phyloP scores from a whole-genome alignment of 768 basidiomycete genomes.

The Lactarius trivialis region DNA sequence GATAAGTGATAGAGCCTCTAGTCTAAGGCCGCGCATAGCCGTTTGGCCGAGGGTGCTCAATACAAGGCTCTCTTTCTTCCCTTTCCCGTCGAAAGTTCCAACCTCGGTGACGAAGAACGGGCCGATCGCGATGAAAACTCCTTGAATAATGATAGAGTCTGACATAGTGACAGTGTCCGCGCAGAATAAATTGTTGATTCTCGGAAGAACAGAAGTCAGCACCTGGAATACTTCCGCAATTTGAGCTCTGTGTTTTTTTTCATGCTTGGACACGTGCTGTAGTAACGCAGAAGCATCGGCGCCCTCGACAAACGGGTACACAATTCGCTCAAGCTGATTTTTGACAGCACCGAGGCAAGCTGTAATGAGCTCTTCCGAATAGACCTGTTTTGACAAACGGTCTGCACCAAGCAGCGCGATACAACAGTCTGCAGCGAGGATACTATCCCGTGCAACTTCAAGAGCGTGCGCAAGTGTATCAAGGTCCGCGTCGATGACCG shows the following conservation, averaged over 20 bases:
- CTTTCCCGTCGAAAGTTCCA: slow-evolving; percentile 47
- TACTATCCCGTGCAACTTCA: slow-evolving; percentile 62
- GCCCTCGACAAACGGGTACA: slow-evolving; percentile 85
- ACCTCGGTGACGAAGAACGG: slow-evolving; percentile 88
- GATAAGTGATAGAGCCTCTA: slow-evolving; percentile 79
- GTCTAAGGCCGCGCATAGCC: slow-evolving; percentile 72
- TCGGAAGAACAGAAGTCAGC: slow-evolving; percentile 62
- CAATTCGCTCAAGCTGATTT: slow-evolving; percentile 66
- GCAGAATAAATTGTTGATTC: slow-evolving; percentile 66
- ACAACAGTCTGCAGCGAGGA: slow-evolving; percentile 78
- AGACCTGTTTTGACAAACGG: slow-evolving; percentile 84
- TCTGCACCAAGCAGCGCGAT: slow-evolving; percentile 73
- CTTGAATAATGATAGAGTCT: slow-evolving; percentile 85
- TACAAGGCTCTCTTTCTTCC: slow-evolving; percentile 52
- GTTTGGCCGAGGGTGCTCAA: slow-evolving; percentile 65
- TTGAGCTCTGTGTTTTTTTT: slow-evolving; percentile 38
- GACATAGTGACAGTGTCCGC: slow-evolving; percentile 74
- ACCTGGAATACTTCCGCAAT: slow-evolving; percentile 69
- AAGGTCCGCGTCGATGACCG: slow-evolving; percentile 42
- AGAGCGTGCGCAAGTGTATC: slow-evolving; percentile 46
- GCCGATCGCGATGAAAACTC: slow-evolving; percentile 88
- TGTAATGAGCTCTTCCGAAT: slow-evolving; percentile 90
- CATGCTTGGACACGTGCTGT: slow-evolving; percentile 41
- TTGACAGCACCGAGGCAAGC: slow-evolving; percentile 71
- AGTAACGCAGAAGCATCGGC: slow-evolving; percentile 45